Conservation (phyloP, 1,284 basidiomycete genomes). For the Vanrija sp. region DNA sequence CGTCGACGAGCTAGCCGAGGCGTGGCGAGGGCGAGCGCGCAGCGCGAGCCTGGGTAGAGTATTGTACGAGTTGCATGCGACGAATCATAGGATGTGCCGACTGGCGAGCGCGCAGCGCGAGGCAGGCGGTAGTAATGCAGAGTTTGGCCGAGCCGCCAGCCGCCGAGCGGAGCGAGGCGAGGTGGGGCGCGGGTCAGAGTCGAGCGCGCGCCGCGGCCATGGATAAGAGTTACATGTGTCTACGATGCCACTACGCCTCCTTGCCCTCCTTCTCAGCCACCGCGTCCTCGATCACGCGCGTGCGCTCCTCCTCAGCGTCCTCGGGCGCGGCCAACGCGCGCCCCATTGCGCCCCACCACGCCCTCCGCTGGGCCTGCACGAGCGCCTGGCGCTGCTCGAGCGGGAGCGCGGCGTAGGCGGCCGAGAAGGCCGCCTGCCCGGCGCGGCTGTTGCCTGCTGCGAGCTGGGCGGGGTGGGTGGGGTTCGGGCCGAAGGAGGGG, state of each 20-base stretch:
- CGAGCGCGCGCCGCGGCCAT: too few species aligned
- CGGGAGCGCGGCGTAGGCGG: conserved; percentile 28
- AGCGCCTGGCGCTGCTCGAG: conserved; percentile 34
- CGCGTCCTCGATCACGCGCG: conserved; percentile 10
- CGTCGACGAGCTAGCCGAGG: conserved; percentile 40
- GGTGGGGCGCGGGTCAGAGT: too few species aligned
- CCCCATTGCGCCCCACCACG: conserved; percentile 37
- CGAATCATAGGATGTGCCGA: too few species aligned
- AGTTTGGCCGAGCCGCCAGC: too few species aligned
- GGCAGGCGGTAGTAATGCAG: too few species aligned
- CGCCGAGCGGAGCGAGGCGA: too few species aligned
- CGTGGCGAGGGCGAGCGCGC: not conserved
- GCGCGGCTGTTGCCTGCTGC: conserved; percentile 5
- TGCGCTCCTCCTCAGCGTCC: conserved; percentile 10
- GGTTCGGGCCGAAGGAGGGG: conserved; percentile 19
- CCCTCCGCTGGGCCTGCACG: conserved; percentile 35
- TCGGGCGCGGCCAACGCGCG: conserved; percentile 11
- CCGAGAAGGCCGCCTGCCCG: conserved; percentile 26
- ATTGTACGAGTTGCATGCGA: too few species aligned
- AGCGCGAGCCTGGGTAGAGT: too few species aligned
- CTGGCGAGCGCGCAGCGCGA: too few species aligned
- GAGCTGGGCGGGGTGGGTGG: conserved; percentile 6
- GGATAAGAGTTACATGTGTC: too few species aligned
- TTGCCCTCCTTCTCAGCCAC: too few species aligned
- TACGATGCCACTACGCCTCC: too few species aligned